These are phyloP conservation scores for Fraxinus excelsior DNA, from an alignment of 257 asterid species.

Conservation along the genomic window DNA sequence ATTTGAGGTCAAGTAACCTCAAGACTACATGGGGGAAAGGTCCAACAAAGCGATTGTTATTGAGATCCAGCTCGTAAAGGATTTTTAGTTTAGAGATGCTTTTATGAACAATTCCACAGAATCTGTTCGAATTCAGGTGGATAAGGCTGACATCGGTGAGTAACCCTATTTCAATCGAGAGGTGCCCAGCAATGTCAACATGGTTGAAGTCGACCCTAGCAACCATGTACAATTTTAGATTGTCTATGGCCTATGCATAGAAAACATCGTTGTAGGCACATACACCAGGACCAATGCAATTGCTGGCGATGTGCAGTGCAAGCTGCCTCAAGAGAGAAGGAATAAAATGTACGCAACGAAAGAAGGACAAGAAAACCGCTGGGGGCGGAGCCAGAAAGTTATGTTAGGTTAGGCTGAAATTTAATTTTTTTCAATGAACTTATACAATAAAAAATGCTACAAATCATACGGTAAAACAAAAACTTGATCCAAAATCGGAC, in stretches of 20 bases:
- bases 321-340: slow-evolving; percentile 30
- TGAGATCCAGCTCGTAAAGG: slow-evolving; percentile 62
- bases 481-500: no score
- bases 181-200: slow-evolving; percentile 77
- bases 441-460: no score
- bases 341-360: slow-evolving; percentile 23
- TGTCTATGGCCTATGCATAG: slow-evolving; percentile 61
- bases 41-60: slow-evolving; percentile 78
- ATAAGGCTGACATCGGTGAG: slow-evolving; percentile 30
- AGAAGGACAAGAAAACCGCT: no score
- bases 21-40: slow-evolving; percentile 59
- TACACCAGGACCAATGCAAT: slow-evolving; percentile 71
- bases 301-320: slow-evolving; percentile 35
- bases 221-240: slow-evolving; percentile 47
- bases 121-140: slow-evolving; percentile 71
- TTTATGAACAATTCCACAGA: slow-evolving; percentile 69
- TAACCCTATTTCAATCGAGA: slow-evolving; percentile 57
- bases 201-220: slow-evolving; percentile 80
- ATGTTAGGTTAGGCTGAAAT: no score
- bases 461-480: no score
- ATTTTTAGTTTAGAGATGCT: slow-evolving; percentile 40
- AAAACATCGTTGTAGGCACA: slow-evolving; percentile 65
- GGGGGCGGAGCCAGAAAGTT: no score
- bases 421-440: no score
- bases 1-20: slow-evolving; percentile 51